Evolutionary conservation across 192 early-diverging fungal species (phyloP).

Genomic region (Rhizoclosmatium sp.): DNA sequence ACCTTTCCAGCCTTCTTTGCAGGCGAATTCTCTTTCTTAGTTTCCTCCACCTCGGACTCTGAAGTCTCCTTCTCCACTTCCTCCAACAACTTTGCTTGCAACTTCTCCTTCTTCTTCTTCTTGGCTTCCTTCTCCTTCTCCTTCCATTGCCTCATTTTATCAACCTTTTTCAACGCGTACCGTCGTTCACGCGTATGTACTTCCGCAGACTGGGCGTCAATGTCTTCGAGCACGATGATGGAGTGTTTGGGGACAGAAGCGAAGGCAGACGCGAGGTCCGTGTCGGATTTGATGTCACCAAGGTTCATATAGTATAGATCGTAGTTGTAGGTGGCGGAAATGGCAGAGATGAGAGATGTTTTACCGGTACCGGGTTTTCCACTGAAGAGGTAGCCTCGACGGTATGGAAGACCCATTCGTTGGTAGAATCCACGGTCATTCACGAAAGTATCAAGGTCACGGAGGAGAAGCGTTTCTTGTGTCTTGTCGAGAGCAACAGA

Average conservation of each 20-base stretch:
- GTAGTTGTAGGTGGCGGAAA: slow-evolving; percentile 50
- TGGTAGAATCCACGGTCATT: slow-evolving; percentile 64
- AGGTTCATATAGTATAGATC: slow-evolving; percentile 59
- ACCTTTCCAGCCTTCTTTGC: not conserved
- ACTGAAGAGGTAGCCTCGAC: slow-evolving; percentile 58
- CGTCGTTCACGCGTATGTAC: slow-evolving; percentile 51
- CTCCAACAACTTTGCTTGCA: slow-evolving; percentile 31
- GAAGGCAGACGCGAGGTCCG: slow-evolving; percentile 52
- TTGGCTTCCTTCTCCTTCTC: slow-evolving; percentile 37
- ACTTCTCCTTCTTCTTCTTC: slow-evolving; percentile 44
- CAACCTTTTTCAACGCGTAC: slow-evolving; percentile 35
- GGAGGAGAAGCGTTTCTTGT: slow-evolving; percentile 55
- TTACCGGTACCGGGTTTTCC: slow-evolving; percentile 59
- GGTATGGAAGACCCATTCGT: slow-evolving; percentile 69
- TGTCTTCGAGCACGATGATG: slow-evolving; percentile 66
- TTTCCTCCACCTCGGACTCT: no score
- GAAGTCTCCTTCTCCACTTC: not conserved
- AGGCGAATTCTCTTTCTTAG: no score
- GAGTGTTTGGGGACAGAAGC: slow-evolving; percentile 50
- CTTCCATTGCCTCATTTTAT: slow-evolving; percentile 32
- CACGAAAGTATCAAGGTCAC: slow-evolving; percentile 61
- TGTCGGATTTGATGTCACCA: slow-evolving; percentile 49
- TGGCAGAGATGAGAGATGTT: slow-evolving; percentile 54
- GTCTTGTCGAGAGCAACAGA: slow-evolving; percentile 62
- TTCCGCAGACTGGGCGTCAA: slow-evolving; percentile 63